Evolutionary conservation across 139 green algal species (phyloP), one percentile per base, ranked within the genome.

Genomic region (Pleodorina starrii): DNA sequence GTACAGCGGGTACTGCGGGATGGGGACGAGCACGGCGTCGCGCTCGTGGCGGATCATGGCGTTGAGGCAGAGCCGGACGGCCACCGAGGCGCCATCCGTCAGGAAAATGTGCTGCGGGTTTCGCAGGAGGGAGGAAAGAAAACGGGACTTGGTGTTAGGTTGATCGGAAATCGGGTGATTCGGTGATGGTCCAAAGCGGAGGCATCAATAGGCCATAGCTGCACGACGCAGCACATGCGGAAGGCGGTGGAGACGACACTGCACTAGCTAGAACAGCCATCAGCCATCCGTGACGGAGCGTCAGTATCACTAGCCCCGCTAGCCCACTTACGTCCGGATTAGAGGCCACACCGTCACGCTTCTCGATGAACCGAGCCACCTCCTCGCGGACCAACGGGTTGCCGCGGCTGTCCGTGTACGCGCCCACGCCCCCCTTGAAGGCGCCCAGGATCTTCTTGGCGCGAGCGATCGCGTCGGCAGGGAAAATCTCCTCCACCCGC

Each of bases 1-100:
- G 91, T 99, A 99, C 6, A 99, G 92, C 1, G 97, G 97, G 91
- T 99, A 99, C 93, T 99, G 97, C 19, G 97, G 97, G 83, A 99
- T 97, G 57, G 96, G 96, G 57, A 96, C 92, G 86, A 98, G 74
- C 60, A 98, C 91, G 69, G 91, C 89, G 90, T 97, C 94, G 42
- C 94, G 91, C 21, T 93, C 78, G 82, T 94, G 88, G 16, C 93
- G 85, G 89, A 97, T 96, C 32, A 96, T 84, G 43, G 94, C 93
- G 59, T 96, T 95, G 17, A 97, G 90, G 86, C 83, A 94, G 82
- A 97, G 90, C 14, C 95, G 94, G 76, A 98, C 95, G 27, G 92
- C 95, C 76, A 96, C 94, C 73, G 88, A 95, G 35, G 97, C 97
- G 35, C 97, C 97, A 83, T 99, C 97, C 6, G 96, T 98, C 35